A percentile compares a stretch with the other conserved stretches of the same genome.
These are phyloP conservation scores for Aspergillaceae sp. DNA, from an alignment of 2,329 filamentous ascomycete species.

Conservation along the genomic window DNA sequence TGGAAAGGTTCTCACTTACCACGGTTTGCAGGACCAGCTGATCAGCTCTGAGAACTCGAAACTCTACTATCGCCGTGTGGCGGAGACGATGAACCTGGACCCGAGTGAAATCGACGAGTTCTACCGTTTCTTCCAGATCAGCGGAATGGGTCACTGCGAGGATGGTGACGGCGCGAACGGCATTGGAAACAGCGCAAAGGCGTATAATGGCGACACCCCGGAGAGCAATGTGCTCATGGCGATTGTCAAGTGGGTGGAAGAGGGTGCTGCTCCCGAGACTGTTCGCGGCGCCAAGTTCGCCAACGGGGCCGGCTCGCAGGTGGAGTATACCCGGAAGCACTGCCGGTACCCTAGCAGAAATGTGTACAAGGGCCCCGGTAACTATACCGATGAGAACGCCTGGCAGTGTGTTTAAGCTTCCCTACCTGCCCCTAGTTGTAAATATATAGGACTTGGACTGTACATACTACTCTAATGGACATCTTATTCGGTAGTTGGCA, in stretches of 20 bases:
- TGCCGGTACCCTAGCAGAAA: slow-evolving; percentile 34
- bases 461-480: not conserved
- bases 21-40: slow-evolving; percentile 39
- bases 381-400: slow-evolving; percentile 26
- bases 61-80: slow-evolving; percentile 44
- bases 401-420: slow-evolving; percentile 23
- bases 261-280: slow-evolving; percentile 31
- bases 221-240: slow-evolving; percentile 43
- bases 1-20: slow-evolving; percentile 36
- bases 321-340: slow-evolving; percentile 40
- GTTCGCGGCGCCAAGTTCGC: slow-evolving; percentile 39
- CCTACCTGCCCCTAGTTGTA: not conserved
- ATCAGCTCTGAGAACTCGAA: slow-evolving; percentile 46
- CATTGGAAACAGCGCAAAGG: slow-evolving; percentile 26
- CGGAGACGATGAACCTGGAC: slow-evolving; percentile 26
- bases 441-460: not conserved
- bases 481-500: too few relatives aligned
- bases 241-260: slow-evolving; percentile 44
- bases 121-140: slow-evolving; percentile 45
- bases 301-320: slow-evolving; percentile 29
- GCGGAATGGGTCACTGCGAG: slow-evolving; percentile 46
- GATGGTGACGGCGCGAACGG: slow-evolving; percentile 36
- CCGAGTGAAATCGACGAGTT: slow-evolving; percentile 30
- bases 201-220: slow-evolving; percentile 18
- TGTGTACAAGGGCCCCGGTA: slow-evolving; percentile 23